A percentile compares a stretch with the other conserved stretches of the same genome.
These are phyloP conservation scores for Carex arenaria DNA, from an alignment of 202 grass and related monocot species.

Conservation along the genomic window DNA sequence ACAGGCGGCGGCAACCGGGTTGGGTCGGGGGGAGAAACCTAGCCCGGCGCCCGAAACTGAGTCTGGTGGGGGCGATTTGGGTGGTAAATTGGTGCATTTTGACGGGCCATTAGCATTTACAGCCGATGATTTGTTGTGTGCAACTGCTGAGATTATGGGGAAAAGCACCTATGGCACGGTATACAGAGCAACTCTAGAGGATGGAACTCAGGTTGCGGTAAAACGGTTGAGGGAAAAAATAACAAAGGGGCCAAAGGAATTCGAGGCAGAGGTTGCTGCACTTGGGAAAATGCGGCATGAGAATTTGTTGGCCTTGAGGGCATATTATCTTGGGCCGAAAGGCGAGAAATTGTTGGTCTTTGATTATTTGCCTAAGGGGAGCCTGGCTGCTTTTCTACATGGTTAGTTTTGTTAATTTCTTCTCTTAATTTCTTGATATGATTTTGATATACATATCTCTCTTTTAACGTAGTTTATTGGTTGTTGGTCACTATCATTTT, in stretches of 20 bases:
- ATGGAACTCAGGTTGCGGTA: slow-evolving; percentile 63
- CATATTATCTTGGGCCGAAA: slow-evolving; percentile 58
- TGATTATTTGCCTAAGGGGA: slow-evolving; percentile 57
- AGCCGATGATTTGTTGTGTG: slow-evolving; percentile 65
- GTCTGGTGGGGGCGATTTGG: slow-evolving; percentile 48
- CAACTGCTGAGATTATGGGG: slow-evolving; percentile 83
- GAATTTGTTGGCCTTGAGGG: slow-evolving; percentile 46
- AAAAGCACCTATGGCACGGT: slow-evolving; percentile 85
- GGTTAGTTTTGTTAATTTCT: slow-evolving; percentile 17
- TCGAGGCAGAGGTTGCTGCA: slow-evolving; percentile 41
- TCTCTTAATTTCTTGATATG: background rate
- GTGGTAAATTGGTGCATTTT: slow-evolving; percentile 80
- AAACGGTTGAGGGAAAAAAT: slow-evolving; percentile 79
- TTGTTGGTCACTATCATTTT: background rate
- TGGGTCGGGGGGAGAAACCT: slow-evolving; percentile 38
- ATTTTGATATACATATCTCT: background rate
- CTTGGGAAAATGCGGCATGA: slow-evolving; percentile 60
- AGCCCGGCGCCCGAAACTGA: slow-evolving; percentile 30
- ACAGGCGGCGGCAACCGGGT: background rate
- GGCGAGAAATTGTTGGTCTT: slow-evolving; percentile 68
- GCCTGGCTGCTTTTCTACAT: slow-evolving; percentile 48
- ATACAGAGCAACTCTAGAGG: slow-evolving; percentile 78
- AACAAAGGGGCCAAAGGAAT: slow-evolving; percentile 64
- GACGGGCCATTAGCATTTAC: slow-evolving; percentile 66
- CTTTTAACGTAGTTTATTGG: background rate